These are phyloP conservation scores for Xylaria sp. DNA, from an alignment of 2,329 filamentous ascomycete species.

Conservation along the genomic window DNA sequence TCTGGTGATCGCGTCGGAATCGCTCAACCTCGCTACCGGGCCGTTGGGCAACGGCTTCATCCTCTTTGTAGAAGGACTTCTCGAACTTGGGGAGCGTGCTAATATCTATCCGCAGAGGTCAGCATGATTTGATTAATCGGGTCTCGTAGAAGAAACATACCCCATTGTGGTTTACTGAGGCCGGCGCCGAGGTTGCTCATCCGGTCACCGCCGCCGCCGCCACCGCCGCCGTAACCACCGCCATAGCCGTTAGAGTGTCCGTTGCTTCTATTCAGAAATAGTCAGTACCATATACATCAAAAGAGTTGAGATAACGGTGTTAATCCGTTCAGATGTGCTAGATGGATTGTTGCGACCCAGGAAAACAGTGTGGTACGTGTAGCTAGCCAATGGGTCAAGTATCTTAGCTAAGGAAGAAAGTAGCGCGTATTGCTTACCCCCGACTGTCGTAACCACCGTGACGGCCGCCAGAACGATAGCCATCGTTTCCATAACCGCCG, in stretches of 20 bases:
- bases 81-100: slow-evolving; percentile 91
- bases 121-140: slow-evolving; percentile 19
- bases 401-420: background rate
- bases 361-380: slow-evolving; percentile 12
- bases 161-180: slow-evolving; percentile 89
- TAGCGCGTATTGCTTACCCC: slow-evolving; percentile 45
- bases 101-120: slow-evolving; percentile 69
- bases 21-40: slow-evolving; percentile 83
- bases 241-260: slow-evolving; percentile 61
- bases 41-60: slow-evolving; percentile 79
- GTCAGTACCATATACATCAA: slow-evolving; percentile 56
- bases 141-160: slow-evolving; percentile 62
- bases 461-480: slow-evolving; percentile 46
- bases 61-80: slow-evolving; percentile 99
- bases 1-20: slow-evolving; percentile 87
- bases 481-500: slow-evolving; percentile 46
- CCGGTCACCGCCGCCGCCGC: slow-evolving; percentile 79
- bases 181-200: slow-evolving; percentile 92
- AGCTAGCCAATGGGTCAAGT: background rate
- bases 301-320: slow-evolving; percentile 35
- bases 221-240: slow-evolving; percentile 69
- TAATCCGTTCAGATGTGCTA: background rate
- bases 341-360: background rate
- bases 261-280: slow-evolving; percentile 55
- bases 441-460: slow-evolving; percentile 58